Base-by-base conservation (phyloP, 345 rosid genomes). In the Eucalyptus polyanthemos region DNA sequence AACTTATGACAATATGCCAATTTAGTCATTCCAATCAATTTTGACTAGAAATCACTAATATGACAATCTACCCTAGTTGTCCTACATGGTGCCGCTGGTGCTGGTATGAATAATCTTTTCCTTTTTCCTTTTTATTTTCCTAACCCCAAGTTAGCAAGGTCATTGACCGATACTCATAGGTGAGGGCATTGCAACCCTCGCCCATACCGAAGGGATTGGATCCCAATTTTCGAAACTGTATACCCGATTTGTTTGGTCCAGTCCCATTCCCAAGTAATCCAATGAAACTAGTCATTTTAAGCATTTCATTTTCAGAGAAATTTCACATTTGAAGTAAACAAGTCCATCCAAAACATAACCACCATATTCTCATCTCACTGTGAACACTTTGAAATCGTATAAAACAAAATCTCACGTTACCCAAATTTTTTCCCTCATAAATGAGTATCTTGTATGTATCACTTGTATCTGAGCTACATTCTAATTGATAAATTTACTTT, bases 41-140 rank as follows among this genome's bases (percentile, higher is more conserved):
- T 54, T 54, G 60, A 54, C 27, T 21, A 54, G 2, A 54, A 54
- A 54, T 54, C 5, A 54, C 27, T 54, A 22, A 54, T 54, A 22
- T 54, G 60, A 54, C 60, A 54, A 54, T 54, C 25, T 54, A 54
- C 21, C 54, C 54, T 51, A 51, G 4, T 51, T 51, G 4, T 51
- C 54, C 54, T 16, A 16, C 60, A 22, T 54, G 25, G 11, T 9
- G 25, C 27, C 0, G 0, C 0, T 0, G 1, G 25, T 54, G 27
- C 3, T 21, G 1, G 60, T 19, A 22, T 54, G 60, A 22, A 54
- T 22, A 54, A 54, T 54, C 25, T 54, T 21, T 16, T 54, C 4
- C 25, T 5, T 21, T 54, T 54, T 19, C 21, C 11, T 54, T 54
- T 54, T 54, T 54, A 19, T 54, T 54, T 54, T 22, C 60, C 27